phyloP scores from a whole-genome alignment of 2,329 filamentous ascomycete species.

The Aspergillus aculeatus region DNA sequence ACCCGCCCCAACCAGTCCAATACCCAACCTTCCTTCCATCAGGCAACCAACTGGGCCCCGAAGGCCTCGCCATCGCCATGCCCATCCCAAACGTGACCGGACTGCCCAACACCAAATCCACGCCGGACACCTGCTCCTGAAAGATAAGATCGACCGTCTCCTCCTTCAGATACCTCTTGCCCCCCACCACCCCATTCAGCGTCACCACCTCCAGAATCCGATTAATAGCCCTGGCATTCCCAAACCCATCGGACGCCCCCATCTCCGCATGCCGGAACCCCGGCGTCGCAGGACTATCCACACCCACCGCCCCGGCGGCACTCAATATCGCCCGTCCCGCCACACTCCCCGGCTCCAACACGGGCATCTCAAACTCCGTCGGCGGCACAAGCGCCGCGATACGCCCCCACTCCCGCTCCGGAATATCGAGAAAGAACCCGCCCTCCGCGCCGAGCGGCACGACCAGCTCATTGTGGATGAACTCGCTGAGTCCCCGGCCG shows the following conservation, averaged over 20 bases:
- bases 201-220: constrained; percentile 44
- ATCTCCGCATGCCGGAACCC: constrained; percentile 43
- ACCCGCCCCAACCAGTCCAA: constrained; percentile 51
- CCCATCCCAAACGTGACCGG: constrained; percentile 46
- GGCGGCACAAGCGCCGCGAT: constrained; percentile 38
- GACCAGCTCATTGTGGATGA: constrained; percentile 46
- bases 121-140: constrained; percentile 44
- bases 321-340: constrained; percentile 31
- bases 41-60: constrained; percentile 25
- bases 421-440: constrained; percentile 45
- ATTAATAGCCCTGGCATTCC: constrained; percentile 46
- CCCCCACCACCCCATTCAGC: constrained; percentile 33
- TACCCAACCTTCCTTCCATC: constrained; percentile 35
- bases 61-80: constrained; percentile 36
- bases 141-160: constrained; percentile 48
- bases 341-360: constrained; percentile 27
- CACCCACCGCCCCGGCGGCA: constrained; percentile 18
- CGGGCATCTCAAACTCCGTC: constrained; percentile 15
- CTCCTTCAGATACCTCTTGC: constrained; percentile 40
- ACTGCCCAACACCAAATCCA: constrained; percentile 40
- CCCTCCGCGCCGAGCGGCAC: constrained; percentile 44
- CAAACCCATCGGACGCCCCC: constrained; percentile 47
- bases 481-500: constrained; percentile 45
- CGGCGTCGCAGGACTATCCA: constrained; percentile 23
- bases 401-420: constrained; percentile 44